A percentile compares a stretch with the other conserved stretches of the same genome.
phyloP scores from a whole-genome alignment of 1,284 basidiomycete species.

The Cryptococcus sp. region DNA sequence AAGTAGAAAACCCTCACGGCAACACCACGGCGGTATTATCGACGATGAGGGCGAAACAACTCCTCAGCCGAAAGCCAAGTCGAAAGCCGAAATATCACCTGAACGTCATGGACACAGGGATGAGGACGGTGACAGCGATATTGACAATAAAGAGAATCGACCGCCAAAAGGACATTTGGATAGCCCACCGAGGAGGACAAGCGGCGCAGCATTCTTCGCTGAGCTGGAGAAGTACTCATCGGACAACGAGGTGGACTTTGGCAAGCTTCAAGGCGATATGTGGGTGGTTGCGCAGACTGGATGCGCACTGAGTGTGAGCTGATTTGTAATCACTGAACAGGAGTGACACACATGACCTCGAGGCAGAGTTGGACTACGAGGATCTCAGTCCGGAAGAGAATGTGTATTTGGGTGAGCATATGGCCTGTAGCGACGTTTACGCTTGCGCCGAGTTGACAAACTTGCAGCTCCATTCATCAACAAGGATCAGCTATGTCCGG shows the following conservation, averaged over 20 bases:
- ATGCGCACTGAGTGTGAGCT: no score
- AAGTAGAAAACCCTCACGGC: no score
- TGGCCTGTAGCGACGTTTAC: background rate
- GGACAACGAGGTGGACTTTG: slow-evolving; percentile 11
- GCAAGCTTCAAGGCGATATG: slow-evolving; percentile 4
- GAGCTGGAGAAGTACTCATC: slow-evolving; percentile 6
- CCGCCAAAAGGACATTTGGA: background rate
- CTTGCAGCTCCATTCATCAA: slow-evolving; percentile 3
- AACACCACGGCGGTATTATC: no score
- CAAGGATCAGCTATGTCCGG: slow-evolving; percentile 15
- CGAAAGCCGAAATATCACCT: no score
- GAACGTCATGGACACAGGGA: no score
- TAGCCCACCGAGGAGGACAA: background rate
- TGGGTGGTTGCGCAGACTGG: slow-evolving; percentile 3
- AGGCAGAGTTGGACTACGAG: slow-evolving; percentile 11
- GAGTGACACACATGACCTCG: background rate
- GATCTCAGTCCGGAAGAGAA: slow-evolving; percentile 11
- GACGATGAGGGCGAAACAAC: no score
- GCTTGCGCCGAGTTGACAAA: background rate
- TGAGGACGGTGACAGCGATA: no score
- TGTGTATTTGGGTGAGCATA: slow-evolving; percentile 11
- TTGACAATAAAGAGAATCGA: no score
- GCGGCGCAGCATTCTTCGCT: slow-evolving; percentile 10
- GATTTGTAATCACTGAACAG: no score
- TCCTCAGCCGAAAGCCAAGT: no score